Percentiles rank a stretch among this genome's conserved stretches.
These are phyloP conservation scores for Amanita molliuscula DNA, from an alignment of 768 basidiomycete species.

Conservation along the genomic window DNA sequence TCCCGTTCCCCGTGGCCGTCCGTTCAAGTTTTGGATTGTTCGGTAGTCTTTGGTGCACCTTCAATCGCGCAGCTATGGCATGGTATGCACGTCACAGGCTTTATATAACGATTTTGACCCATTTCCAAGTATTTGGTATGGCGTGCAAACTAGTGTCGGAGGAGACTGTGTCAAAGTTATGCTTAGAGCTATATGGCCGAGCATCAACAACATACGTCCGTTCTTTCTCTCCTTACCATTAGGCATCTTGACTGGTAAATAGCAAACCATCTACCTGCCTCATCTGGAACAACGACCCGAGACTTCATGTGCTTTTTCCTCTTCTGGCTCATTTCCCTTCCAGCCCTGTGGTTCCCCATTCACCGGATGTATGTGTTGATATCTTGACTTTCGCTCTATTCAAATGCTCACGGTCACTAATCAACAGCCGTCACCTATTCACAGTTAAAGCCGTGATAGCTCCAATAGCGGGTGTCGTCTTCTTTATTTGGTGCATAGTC, in stretches of 20 bases:
- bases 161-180: slow-evolving; percentile 68
- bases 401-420: neutral
- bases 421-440: slow-evolving; percentile 61
- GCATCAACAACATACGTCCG: slow-evolving; percentile 55
- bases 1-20: slow-evolving; percentile 68
- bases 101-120: too few species aligned
- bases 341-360: slow-evolving; percentile 74
- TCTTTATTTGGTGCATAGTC: slow-evolving; percentile 71
- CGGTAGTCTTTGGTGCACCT: slow-evolving; percentile 71
- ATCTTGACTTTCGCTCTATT: neutral
- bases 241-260: neutral
- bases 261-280: slow-evolving; percentile 64
- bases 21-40: slow-evolving; percentile 74
- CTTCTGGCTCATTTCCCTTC: slow-evolving; percentile 76
- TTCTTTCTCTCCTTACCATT: slow-evolving; percentile 4
- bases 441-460: slow-evolving; percentile 67
- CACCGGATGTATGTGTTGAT: slow-evolving; percentile 58
- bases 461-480: slow-evolving; percentile 57
- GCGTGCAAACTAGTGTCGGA: slow-evolving; percentile 73
- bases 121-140: slow-evolving; percentile 56
- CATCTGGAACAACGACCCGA: slow-evolving; percentile 61
- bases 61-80: slow-evolving; percentile 65
- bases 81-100: slow-evolving; percentile 34
- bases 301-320: slow-evolving; percentile 80
- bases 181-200: slow-evolving; percentile 70